phyloP scores from a whole-genome alignment of 2,329 filamentous ascomycete genomes.

The Penicillium sp. region DNA sequence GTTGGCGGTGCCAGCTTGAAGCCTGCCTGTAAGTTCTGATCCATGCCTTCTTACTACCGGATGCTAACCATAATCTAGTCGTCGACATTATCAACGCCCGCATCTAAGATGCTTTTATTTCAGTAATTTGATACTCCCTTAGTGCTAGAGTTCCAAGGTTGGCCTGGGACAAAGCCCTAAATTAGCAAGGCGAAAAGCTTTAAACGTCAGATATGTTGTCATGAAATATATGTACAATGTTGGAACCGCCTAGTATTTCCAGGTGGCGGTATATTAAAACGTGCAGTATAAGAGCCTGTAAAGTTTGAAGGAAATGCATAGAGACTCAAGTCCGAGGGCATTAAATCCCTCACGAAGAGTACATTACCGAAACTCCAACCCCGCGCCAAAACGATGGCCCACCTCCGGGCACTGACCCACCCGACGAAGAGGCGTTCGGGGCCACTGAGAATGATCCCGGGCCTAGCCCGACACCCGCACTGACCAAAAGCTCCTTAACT shows the following conservation, averaged over 20 bases:
- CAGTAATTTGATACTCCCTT: conserved; percentile 18
- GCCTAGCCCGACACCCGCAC: conserved; percentile 82
- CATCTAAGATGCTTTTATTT: conserved; percentile 34
- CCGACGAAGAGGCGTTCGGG: conserved; percentile 23
- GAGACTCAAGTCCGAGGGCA: neutral
- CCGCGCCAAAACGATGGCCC: conserved; percentile 42
- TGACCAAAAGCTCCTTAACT: conserved; percentile 89
- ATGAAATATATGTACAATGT: conserved; percentile 31
- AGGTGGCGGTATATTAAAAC: conserved; percentile 13
- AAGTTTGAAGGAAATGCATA: neutral
- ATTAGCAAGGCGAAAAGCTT: conserved; percentile 17
- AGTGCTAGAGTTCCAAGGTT: conserved; percentile 5
- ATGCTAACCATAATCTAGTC: conserved; percentile 41
- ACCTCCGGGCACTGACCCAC: conserved; percentile 28
- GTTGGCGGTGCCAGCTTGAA: conserved; percentile 96
- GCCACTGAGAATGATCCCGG: conserved; percentile 40
- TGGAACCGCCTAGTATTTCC: conserved; percentile 12
- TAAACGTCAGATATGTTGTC: conserved; percentile 25
- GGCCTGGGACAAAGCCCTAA: conserved; percentile 6
- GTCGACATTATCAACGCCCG: conserved; percentile 70
- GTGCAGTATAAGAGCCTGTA: neutral
- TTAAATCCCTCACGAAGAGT: conserved; percentile 37
- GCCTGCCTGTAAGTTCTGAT: conserved; percentile 72
- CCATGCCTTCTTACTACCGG: neutral
- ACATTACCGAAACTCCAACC: conserved; percentile 44